Evolutionary conservation across 148 eudicot genomes (phyloP), one percentile per base, ranked within the genome.

Genomic region (Dianthus caryophyllus): DNA sequence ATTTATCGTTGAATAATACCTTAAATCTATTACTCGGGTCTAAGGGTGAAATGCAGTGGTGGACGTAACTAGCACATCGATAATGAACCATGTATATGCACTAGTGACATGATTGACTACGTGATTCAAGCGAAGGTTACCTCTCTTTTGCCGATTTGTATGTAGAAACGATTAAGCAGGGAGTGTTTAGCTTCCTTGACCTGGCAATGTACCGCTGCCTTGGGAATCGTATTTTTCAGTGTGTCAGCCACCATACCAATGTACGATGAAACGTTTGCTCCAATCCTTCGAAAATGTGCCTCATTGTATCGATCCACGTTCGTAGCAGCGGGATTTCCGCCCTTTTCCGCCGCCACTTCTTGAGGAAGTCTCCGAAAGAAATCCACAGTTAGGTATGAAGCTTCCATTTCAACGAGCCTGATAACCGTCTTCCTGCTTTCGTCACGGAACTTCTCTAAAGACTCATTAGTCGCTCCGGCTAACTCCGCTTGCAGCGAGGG

Each of bases 151-250:
- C 96, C 97, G 41, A 92, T 79, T 67, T 87, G 93, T 0, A 74
- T 76, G 77, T 92, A 92, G 80, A 92, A 92, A 69, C 65, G 69
- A 69, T 84, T 89, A 33, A 92, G 93, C 61, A 92, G 67, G 20
- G 78, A 79, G 16, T 82, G 87, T 66, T 87, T 92, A 49, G 97
- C 96, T 71, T 88, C 91, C 78, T 62, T 84, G 38, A 92, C 97
- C 78, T 92, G 97, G 72, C 96, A 92, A 77, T 80, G 82, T 61
- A 91, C 97, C 36, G 82, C 87, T 46, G 97, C 97, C 74, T 91
- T 91, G 8, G 97, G 96, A 68, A 92, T 81, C 21, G 91, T 78
- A 71, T 52, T 82, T 79, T 71, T 83, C 30, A 87, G 76, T 2
- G 84, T 85, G 21, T 92, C 97, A 5, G 79, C 79, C 20, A 87